These are phyloP conservation scores for Ulmus americana DNA, from an alignment of 331 rosid genomes.

Conservation along the genomic window DNA sequence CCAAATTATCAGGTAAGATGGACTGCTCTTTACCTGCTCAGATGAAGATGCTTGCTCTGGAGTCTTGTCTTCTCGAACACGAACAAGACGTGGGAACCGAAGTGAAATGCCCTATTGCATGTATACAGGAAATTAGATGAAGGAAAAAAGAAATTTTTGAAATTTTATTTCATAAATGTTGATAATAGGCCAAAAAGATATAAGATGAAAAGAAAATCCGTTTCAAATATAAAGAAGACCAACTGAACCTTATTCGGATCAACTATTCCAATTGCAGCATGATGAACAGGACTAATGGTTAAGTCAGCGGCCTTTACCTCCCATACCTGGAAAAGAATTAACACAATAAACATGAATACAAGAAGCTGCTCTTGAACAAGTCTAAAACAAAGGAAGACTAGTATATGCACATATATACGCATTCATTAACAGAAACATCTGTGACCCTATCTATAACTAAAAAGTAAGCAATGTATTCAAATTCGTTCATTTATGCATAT, in stretches of 20 bases:
- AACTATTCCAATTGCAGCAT: conserved; percentile 78
- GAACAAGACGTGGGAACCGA: conserved; percentile 75
- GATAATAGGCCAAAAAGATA: not conserved
- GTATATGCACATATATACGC: too few relatives aligned
- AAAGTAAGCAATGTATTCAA: too few relatives aligned
- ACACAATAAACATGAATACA: not conserved
- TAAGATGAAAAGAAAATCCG: not conserved
- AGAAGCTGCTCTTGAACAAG: not conserved
- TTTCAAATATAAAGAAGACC: conserved; percentile 9
- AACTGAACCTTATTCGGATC: conserved; percentile 60
- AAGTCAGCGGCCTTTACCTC: conserved; percentile 95
- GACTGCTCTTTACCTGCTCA: conserved; percentile 49
- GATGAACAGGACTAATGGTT: conserved; percentile 92
- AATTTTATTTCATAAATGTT: not conserved
- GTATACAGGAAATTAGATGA: conserved; percentile 10
- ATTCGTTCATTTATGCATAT: too few relatives aligned
- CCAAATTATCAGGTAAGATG: not conserved
- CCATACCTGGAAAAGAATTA: conserved; percentile 61
- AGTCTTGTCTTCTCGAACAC: conserved; percentile 71
- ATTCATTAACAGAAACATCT: too few relatives aligned
- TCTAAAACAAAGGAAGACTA: not conserved
- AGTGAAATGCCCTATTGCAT: conserved; percentile 69
- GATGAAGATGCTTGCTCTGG: conserved; percentile 82
- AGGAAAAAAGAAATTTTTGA: conserved; percentile 4
- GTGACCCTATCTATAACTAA: too few relatives aligned